phyloP scores from a whole-genome alignment of 768 basidiomycete genomes.

The Coprinellus micaceus region DNA sequence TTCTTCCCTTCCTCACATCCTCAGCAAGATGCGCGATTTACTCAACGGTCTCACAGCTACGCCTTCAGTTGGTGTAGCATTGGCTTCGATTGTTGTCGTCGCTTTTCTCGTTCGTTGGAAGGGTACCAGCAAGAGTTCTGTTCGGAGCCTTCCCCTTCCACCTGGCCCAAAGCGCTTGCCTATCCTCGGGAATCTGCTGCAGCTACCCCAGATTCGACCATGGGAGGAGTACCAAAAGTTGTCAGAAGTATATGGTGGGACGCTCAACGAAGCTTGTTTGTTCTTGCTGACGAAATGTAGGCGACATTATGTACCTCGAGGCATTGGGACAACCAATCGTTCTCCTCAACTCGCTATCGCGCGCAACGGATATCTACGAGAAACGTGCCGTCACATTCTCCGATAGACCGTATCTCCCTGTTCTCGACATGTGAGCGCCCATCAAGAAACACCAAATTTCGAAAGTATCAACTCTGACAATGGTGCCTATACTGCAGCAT shows the following conservation, averaged over 20 bases:
- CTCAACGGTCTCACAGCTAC: too few species aligned
- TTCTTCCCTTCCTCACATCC: too few species aligned
- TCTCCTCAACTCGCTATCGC: conserved; percentile 5
- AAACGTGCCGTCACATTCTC: conserved; percentile 13
- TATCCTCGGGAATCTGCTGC: background rate
- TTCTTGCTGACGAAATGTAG: background rate
- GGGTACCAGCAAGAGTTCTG: background rate
- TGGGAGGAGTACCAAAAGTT: background rate
- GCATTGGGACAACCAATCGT: conserved; percentile 13
- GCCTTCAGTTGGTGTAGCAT: too few species aligned
- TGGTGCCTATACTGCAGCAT: background rate
- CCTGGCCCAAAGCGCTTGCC: background rate
- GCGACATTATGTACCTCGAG: conserved; percentile 12
- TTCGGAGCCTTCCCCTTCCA: background rate
- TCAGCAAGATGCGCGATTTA: too few species aligned
- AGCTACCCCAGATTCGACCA: background rate
- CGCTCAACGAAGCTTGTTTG: background rate
- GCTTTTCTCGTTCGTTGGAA: background rate
- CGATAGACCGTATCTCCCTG: conserved; percentile 20
- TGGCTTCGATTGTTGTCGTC: too few species aligned
- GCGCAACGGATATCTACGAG: conserved; percentile 13
- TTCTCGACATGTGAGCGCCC: conserved; percentile 9
- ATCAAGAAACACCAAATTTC: too few species aligned
- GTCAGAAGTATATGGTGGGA: background rate
- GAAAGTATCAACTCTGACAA: background rate